A percentile compares a stretch with the other conserved stretches of the same genome.
These are phyloP conservation scores for Ceratobasidium sp. DNA, from an alignment of 1,284 basidiomycete species.

Conservation along the genomic window DNA sequence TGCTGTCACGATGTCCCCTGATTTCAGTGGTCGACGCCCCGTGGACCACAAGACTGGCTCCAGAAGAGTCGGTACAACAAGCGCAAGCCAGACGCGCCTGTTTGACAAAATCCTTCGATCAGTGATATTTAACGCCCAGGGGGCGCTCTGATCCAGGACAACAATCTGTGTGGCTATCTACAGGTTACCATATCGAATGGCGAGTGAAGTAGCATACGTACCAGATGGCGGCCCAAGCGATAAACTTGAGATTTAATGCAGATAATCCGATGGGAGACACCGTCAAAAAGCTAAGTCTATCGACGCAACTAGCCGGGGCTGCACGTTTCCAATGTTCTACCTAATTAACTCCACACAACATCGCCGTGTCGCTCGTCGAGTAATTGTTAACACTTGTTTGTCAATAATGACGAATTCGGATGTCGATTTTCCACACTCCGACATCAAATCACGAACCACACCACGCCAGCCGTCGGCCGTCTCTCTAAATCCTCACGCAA, in stretches of 20 bases:
- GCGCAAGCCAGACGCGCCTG: not conserved
- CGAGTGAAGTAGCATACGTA: no score
- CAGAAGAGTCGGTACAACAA: not conserved
- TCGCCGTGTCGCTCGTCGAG: constrained; percentile 1
- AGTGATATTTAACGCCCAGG: not conserved
- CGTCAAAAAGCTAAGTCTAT: not conserved
- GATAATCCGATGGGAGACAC: not conserved
- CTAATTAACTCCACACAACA: not conserved
- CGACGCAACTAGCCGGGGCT: no score
- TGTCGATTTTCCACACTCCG: not conserved
- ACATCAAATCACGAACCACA: not conserved
- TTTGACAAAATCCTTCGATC: not conserved
- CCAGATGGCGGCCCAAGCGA: no score
- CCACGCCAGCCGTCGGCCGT: not conserved
- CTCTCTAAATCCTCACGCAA: not conserved
- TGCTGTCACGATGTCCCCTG: not conserved
- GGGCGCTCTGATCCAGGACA: not conserved
- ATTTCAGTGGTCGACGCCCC: not conserved
- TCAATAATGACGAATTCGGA: not conserved
- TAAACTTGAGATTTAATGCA: no score
- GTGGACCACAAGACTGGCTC: not conserved
- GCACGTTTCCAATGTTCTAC: not conserved
- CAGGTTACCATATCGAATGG: no score
- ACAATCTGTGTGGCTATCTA: not conserved
- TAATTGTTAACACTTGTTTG: constrained; percentile 1